Base-by-base conservation (phyloP, 805 yeast species). In the Ogataea sp. region DNA sequence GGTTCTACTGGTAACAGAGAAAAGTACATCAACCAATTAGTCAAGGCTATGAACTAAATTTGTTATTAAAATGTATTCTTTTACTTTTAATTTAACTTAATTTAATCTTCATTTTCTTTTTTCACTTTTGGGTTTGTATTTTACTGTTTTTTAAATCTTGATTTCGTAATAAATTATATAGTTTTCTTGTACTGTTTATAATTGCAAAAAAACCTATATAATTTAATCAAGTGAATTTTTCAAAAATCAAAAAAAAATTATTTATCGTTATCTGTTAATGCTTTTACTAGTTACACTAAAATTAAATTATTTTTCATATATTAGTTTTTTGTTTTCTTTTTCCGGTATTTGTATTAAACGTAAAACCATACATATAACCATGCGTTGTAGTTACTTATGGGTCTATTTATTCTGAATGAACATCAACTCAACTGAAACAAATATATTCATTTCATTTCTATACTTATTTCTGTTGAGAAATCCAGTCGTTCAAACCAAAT, bases 1-100 rank as follows among this genome's bases (percentile, higher is more conserved):
- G 96, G 96, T 83, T 82, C 93, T 77, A 80, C 87, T 71, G 96
- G 96, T 83, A 87, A 87, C 94, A 84, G 95, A 75, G 96, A 87
- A 77, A 81, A 85, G 64, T 83, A 76, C 85, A 87, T 87, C 74
- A 87, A 87, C 83, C 81, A 83, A 68, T 83, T 87, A 72, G 85
- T 86, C 67, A 84, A 86, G 78, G 83, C 85, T 69, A 84, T 83
- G 93, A 83, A 82, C 87, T 84, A 83, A 74, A 65, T 61, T 49
- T 44, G 14, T 26, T 40, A 8, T 23, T 7, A 23, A 7, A 23
- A 23, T 8, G 7, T 7, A 30, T 23, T 23, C 32, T 26, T 26
- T 9, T 14, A 26, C 13, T 10, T 9, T 29, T 10, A 14, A 20
- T 32, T 13, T 32, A 33, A 16, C 10, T 6, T 20, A 29, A 25